Percentiles rank a stretch among this genome's conserved stretches.
phyloP scores from a whole-genome alignment of 106 monocot genomes.

The Amphibolis antarctica region DNA sequence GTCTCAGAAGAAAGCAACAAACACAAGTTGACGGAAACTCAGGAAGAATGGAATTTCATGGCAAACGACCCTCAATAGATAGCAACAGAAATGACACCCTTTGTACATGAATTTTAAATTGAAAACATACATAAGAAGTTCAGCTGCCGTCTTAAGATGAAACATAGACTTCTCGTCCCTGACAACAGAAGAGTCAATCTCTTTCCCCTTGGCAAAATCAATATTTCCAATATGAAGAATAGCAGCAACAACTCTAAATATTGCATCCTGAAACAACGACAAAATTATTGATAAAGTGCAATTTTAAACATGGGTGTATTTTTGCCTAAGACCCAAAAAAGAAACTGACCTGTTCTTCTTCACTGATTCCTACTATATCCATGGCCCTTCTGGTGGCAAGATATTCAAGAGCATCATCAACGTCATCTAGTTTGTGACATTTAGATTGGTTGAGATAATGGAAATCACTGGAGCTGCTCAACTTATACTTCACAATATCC shows the following conservation, averaged over 20 bases:
- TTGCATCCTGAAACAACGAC: slow-evolving; percentile 45
- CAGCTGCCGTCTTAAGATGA: slow-evolving; percentile 27
- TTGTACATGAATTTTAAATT: background rate
- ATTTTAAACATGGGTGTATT: background rate
- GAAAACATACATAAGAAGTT: slow-evolving; percentile 55
- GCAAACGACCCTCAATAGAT: too few species aligned
- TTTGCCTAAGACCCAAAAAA: background rate
- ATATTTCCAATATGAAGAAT: slow-evolving; percentile 86
- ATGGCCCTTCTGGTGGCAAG: slow-evolving; percentile 75
- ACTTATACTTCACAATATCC: slow-evolving; percentile 64
- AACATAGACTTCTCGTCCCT: slow-evolving; percentile 14
- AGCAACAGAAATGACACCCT: background rate
- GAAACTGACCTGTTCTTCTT: slow-evolving; percentile 59
- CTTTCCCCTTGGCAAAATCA: slow-evolving; percentile 17
- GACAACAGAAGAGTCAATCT: slow-evolving; percentile 11
- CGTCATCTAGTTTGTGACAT: slow-evolving; percentile 53
- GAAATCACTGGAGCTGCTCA: slow-evolving; percentile 49
- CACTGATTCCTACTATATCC: slow-evolving; percentile 85
- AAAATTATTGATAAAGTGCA: background rate
- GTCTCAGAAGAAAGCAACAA: background rate
- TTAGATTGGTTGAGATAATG: slow-evolving; percentile 87
- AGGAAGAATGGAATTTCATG: too few species aligned
- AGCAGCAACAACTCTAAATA: slow-evolving; percentile 68
- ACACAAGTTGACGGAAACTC: background rate
- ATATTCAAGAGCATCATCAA: slow-evolving; percentile 73